phyloP scores from a whole-genome alignment of 106 monocot species.

The Dioscorea zingiberensis region DNA sequence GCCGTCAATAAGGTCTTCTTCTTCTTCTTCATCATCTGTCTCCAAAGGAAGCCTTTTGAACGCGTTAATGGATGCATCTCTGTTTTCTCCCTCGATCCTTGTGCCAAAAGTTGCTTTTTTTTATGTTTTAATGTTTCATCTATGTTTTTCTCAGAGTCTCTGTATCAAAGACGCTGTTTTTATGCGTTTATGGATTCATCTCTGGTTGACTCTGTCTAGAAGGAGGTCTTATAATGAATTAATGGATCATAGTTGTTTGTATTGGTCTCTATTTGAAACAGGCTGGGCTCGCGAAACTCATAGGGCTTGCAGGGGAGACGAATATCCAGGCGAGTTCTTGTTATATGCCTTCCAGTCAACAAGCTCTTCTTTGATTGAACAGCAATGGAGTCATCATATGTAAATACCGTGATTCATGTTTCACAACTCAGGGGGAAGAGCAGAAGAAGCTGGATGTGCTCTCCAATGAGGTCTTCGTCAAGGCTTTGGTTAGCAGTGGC shows the following conservation, averaged over 20 bases:
- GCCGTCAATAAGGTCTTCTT: conserved; percentile 85
- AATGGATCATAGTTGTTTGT: too few relatives aligned
- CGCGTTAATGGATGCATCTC: not conserved
- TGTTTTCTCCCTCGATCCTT: not conserved
- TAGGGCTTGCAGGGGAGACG: conserved; percentile 89
- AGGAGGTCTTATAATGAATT: too few relatives aligned
- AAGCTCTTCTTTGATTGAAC: not conserved
- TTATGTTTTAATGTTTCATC: too few relatives aligned
- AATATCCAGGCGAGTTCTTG: conserved; percentile 70
- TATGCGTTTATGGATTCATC: too few relatives aligned
- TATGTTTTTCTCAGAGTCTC: too few relatives aligned
- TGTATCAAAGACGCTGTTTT: too few relatives aligned
- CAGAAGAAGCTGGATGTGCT: conserved; percentile 98
- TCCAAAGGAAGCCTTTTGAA: too few relatives aligned
- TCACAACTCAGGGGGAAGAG: conserved; percentile 74
- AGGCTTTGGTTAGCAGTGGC: conserved; percentile 85
- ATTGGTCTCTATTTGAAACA: conserved; percentile 13
- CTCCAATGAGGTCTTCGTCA: conserved; percentile 96
- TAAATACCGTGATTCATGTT: too few relatives aligned
- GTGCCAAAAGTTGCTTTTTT: too few relatives aligned
- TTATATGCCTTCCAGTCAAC: not conserved
- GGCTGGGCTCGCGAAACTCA: conserved; percentile 97
- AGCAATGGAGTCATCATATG: too few relatives aligned
- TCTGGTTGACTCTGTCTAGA: too few relatives aligned
- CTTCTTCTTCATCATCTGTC: too few relatives aligned